These are phyloP conservation scores for Harringtonia aguacate DNA, from an alignment of 2,329 filamentous ascomycete species.

Conservation along the genomic window DNA sequence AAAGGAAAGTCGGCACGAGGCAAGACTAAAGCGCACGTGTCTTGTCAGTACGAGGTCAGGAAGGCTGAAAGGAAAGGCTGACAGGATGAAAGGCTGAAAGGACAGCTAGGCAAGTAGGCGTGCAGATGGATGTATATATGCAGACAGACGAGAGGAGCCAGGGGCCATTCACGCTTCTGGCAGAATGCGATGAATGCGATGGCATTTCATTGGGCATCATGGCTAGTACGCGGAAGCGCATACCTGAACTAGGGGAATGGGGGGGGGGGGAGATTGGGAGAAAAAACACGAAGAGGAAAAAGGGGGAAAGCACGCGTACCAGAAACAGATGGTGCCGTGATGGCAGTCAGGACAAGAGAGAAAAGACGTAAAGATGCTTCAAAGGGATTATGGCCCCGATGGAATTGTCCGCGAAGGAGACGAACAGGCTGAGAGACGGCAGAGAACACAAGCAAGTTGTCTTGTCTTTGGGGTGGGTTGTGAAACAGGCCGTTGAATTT, in stretches of 20 bases:
- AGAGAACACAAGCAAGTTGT: neutral
- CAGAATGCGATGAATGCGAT: no score
- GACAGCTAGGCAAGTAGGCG: no score
- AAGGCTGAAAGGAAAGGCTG: no score
- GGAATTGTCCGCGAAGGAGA: neutral
- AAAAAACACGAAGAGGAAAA: neutral
- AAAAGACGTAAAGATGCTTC: neutral
- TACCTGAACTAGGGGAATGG: neutral
- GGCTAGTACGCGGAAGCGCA: neutral
- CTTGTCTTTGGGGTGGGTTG: neutral
- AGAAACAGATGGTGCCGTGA: neutral
- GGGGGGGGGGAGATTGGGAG: neutral
- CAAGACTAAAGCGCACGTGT: no score
- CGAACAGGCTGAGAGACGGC: neutral
- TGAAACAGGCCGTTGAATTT: neutral
- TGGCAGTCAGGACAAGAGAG: neutral
- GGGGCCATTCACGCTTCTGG: no score
- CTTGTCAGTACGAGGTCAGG: no score
- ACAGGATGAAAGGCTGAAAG: no score
- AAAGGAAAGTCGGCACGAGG: neutral
- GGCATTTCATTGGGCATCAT: no score
- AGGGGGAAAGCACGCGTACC: neutral
- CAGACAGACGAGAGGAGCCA: no score
- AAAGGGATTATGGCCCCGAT: neutral
- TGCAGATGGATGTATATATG: no score